These are phyloP conservation scores for Ceratobasidium sp. DNA, from an alignment of 1,284 basidiomycete species.

Conservation along the genomic window DNA sequence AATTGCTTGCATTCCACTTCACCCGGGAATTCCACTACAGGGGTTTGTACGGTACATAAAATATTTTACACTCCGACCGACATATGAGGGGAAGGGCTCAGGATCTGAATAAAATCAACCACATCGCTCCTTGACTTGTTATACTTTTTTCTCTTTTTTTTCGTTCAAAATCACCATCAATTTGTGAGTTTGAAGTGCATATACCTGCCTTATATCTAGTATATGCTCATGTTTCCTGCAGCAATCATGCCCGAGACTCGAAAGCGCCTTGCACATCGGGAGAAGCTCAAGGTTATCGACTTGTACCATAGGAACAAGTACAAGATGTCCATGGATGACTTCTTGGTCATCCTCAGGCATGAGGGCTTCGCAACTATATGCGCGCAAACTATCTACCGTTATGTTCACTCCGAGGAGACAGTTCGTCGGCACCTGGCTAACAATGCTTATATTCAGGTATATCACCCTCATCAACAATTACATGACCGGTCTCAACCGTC, in stretches of 20 bases:
- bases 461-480: constrained; percentile 41
- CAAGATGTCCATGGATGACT: constrained; percentile 19
- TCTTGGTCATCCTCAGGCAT: neutral
- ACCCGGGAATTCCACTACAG: no score
- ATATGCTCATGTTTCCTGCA: constrained; percentile 5
- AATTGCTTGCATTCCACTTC: no score
- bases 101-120: no score
- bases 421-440: constrained; percentile 1
- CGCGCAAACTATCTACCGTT: constrained; percentile 11
- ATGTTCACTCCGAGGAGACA: neutral
- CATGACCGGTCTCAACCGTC: constrained; percentile 43
- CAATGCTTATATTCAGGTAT: constrained; percentile 6
- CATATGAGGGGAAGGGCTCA: no score
- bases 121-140: no score
- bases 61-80: no score
- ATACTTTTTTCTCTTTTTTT: no score
- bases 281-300: constrained; percentile 7
- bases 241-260: constrained; percentile 8
- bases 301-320: neutral
- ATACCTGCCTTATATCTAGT: no score
- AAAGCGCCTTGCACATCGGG: neutral
- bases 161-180: no score
- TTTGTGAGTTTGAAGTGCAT: no score
- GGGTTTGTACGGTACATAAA: no score
- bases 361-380: constrained; percentile 15